Evolutionary conservation across 768 basidiomycete genomes (phyloP).

Genomic region (Cubamyces sp.): DNA sequence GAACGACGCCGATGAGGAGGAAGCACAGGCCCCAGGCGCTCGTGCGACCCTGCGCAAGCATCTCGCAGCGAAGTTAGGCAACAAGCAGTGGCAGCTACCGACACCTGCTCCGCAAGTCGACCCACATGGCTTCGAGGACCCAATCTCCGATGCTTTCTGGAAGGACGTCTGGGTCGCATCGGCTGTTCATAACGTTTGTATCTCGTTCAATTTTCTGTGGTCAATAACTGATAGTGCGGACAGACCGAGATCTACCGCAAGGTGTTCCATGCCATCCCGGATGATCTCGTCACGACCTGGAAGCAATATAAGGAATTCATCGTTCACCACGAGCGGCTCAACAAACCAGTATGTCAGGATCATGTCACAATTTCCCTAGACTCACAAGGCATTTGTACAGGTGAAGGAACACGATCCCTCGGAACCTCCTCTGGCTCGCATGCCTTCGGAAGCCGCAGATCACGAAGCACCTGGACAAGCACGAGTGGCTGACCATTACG

Average conservation of each 20-base stretch:
- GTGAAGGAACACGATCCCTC: slow-evolving; percentile 44
- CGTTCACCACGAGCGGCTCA: slow-evolving; percentile 72
- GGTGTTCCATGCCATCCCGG: slow-evolving; percentile 92
- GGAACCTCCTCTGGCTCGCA: slow-evolving; percentile 51
- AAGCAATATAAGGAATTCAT: slow-evolving; percentile 92
- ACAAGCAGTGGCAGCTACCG: slow-evolving; percentile 64
- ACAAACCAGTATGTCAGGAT: slow-evolving; percentile 60
- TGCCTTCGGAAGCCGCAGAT: slow-evolving; percentile 63
- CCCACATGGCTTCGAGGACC: slow-evolving; percentile 84
- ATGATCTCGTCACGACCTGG: slow-evolving; percentile 93
- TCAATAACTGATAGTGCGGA: slow-evolving; percentile 1
- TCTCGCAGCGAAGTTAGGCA: slow-evolving; percentile 52
- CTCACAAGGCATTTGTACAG: slow-evolving; percentile 37
- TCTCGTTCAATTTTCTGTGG: not conserved
- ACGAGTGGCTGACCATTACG: slow-evolving; percentile 23
- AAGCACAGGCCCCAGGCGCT: slow-evolving; percentile 52
- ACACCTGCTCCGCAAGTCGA: slow-evolving; percentile 74
- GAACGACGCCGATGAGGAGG: slow-evolving; percentile 52
- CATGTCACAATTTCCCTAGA: not conserved
- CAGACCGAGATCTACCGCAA: slow-evolving; percentile 96
- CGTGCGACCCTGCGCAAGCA: slow-evolving; percentile 59
- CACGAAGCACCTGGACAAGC: slow-evolving; percentile 37
- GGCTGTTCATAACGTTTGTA: slow-evolving; percentile 81
- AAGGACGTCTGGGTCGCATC: slow-evolving; percentile 86
- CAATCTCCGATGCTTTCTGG: slow-evolving; percentile 87